These are phyloP conservation scores for Paracoccidioides brasiliensis DNA, from an alignment of 2,329 filamentous ascomycete species.

Conservation along the genomic window DNA sequence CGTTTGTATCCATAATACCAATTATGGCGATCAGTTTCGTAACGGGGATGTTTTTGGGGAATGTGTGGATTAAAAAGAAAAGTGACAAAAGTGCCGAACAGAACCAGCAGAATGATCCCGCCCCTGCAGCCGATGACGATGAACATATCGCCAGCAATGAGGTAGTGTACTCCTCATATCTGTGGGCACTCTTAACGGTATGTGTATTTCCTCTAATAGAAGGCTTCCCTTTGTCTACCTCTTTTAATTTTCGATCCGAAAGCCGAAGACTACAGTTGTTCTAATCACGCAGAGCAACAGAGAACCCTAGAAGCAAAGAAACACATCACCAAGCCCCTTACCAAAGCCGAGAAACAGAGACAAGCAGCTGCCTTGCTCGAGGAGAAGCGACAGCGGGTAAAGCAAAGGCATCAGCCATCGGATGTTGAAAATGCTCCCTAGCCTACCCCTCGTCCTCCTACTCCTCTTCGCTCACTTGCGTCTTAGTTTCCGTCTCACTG, in stretches of 20 bases:
- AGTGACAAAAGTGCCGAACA: constrained; percentile 14
- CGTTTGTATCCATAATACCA: constrained; percentile 48
- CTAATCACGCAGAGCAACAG: constrained; percentile 6
- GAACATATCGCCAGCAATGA: constrained; percentile 15
- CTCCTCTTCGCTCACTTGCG: neutral
- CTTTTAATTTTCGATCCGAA: neutral
- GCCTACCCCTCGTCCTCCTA: neutral
- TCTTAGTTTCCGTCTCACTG: neutral
- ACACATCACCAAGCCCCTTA: constrained; percentile 14
- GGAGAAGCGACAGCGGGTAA: constrained; percentile 5
- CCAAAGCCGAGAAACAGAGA: constrained; percentile 10
- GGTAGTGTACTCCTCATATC: constrained; percentile 20
- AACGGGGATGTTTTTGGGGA: constrained; percentile 35
- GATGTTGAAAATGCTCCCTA: constrained; percentile 2
- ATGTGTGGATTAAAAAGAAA: constrained; percentile 38
- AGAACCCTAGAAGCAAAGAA: constrained; percentile 17
- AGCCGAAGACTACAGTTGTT: neutral
- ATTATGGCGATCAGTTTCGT: constrained; percentile 41
- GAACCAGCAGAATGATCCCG: constrained; percentile 3
- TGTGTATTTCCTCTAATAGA: neutral
- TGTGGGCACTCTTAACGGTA: constrained; percentile 22
- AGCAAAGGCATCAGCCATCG: neutral
- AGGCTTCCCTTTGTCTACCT: neutral
- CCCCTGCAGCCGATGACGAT: neutral
- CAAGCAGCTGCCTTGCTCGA: constrained; percentile 10